Evolutionary conservation across 306 rosid genomes (phyloP).

Genomic region (Begonia peltatifolia): DNA sequence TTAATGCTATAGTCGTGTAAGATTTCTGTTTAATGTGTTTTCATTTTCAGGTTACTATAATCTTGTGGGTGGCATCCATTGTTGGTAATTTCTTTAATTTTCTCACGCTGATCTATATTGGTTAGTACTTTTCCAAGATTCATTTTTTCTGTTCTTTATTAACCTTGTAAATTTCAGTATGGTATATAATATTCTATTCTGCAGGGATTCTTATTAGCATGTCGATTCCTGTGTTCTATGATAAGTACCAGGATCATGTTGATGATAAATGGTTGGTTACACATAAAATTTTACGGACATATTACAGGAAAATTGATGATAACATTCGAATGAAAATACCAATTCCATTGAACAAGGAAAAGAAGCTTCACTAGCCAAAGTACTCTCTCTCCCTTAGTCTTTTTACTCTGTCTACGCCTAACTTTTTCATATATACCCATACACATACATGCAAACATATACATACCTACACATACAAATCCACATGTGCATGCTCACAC

Average conservation of each 20-base stretch:
- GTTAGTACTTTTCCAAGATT: constrained; percentile 26
- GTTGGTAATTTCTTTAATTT: constrained; percentile 67
- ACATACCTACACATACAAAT: too few relatives aligned
- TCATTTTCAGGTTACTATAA: constrained; percentile 49
- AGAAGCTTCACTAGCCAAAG: constrained; percentile 73
- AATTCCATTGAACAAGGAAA: constrained; percentile 40
- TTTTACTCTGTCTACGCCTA: too few relatives aligned
- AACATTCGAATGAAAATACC: constrained; percentile 51
- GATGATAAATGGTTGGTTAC: constrained; percentile 39
- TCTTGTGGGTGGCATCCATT: constrained; percentile 43
- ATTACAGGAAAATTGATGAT: constrained; percentile 42
- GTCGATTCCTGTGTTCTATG: constrained; percentile 77
- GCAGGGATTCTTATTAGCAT: constrained; percentile 72
- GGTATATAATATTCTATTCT: constrained; percentile 8
- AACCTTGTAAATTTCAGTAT: background rate
- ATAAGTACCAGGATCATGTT: constrained; percentile 61
- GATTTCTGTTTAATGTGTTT: background rate
- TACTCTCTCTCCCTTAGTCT: constrained; percentile 6
- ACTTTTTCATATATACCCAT: too few relatives aligned
- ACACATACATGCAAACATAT: too few relatives aligned
- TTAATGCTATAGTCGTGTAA: background rate
- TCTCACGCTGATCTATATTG: constrained; percentile 48
- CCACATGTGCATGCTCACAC: too few relatives aligned
- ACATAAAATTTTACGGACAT: constrained; percentile 29
- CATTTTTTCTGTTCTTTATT: too few relatives aligned